A percentile compares a stretch with the other conserved stretches of the same genome.
Conservation (phyloP, 2,329 filamentous ascomycete species). For the Fusarium aywerte region DNA sequence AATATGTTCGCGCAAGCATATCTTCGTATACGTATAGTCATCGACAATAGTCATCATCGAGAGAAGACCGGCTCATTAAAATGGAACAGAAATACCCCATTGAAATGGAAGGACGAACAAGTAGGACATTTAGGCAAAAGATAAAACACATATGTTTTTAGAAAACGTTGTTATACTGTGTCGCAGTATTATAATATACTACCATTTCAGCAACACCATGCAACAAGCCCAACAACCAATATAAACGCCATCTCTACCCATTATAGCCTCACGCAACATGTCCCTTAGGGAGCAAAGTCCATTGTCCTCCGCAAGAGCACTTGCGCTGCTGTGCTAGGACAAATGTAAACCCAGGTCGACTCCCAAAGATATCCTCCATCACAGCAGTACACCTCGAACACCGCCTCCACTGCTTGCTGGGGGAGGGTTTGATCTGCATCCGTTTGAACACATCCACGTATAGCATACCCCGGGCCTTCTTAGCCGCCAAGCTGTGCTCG, state of each 20-base stretch:
- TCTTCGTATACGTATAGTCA: neutral
- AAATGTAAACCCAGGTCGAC: conserved; percentile 63
- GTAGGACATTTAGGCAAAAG: neutral
- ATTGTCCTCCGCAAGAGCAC: conserved; percentile 66
- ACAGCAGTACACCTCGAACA: conserved; percentile 69
- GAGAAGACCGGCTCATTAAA: neutral
- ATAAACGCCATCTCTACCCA: conserved; percentile 2
- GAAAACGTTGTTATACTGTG: neutral
- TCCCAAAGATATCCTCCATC: conserved; percentile 69
- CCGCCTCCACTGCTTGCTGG: conserved; percentile 50
- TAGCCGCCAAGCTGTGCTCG: conserved; percentile 56
- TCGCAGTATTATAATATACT: neutral
- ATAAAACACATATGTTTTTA: neutral
- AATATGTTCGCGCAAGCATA: neutral
- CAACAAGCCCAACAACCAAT: neutral
- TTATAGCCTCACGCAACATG: conserved; percentile 33
- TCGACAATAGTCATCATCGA: neutral
- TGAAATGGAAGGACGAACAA: neutral
- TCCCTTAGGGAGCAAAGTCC: conserved; percentile 58
- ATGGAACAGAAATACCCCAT: neutral
- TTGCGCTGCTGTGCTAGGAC: conserved; percentile 65
- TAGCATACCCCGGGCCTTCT: conserved; percentile 49
- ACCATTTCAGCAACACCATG: neutral
- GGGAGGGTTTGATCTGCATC: conserved; percentile 58
- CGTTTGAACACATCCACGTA: conserved; percentile 69